phyloP scores from a whole-genome alignment of 2,329 filamentous ascomycete species.

The Pyrenophora seminiperda region DNA sequence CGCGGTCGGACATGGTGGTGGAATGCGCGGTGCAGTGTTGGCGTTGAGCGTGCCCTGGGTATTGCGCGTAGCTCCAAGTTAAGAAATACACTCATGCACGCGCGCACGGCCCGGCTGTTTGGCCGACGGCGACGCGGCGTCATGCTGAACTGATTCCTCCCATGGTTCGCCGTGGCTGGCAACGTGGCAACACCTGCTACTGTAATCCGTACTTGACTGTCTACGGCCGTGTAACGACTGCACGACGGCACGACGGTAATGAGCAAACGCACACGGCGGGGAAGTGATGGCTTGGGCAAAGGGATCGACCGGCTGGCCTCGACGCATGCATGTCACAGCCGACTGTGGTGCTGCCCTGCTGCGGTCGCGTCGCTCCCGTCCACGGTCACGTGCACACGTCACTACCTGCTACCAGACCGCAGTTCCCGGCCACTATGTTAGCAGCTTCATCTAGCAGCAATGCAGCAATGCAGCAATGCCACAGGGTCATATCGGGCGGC shows the following conservation, averaged over 20 bases:
- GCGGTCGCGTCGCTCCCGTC: no score
- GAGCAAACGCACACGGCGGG: background rate
- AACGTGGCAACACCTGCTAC: no score
- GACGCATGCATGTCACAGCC: no score
- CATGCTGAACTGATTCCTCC: background rate
- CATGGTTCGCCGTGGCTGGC: background rate
- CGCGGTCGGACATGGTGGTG: slow-evolving; percentile 49
- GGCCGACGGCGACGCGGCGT: slow-evolving; percentile 9
- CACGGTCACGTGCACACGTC: no score
- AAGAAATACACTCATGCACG: slow-evolving; percentile 7
- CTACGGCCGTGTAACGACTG: background rate
- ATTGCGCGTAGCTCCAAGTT: slow-evolving; percentile 10
- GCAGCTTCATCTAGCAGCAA: no score
- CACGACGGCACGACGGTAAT: background rate
- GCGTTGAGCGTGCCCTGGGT: slow-evolving; percentile 10
- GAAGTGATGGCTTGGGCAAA: background rate
- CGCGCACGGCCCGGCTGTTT: slow-evolving; percentile 16
- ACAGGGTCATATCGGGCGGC: no score
- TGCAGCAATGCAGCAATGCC: no score
- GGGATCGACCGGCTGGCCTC: no score
- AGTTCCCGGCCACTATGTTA: no score
- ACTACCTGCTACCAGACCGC: no score
- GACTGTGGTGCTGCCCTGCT: no score
- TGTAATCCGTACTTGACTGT: slow-evolving; percentile 1
- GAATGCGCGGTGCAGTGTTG: slow-evolving; percentile 21